A percentile compares a stretch with the other conserved stretches of the same genome.
Conservation (phyloP, 2,329 filamentous ascomycete species). For the Neofusicoccum cordaticola region DNA sequence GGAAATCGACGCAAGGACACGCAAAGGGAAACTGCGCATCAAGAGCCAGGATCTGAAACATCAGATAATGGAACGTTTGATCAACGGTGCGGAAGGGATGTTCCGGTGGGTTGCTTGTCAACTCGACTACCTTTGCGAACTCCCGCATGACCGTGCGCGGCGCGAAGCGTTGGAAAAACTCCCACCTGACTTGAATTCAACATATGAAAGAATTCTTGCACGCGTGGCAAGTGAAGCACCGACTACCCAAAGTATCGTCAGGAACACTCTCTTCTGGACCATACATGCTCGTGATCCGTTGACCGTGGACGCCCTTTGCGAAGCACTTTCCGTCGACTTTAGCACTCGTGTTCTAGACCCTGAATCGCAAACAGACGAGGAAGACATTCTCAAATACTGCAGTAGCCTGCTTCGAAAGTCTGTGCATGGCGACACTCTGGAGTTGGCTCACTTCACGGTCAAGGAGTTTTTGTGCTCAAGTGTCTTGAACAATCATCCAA, state of each 20-base stretch:
- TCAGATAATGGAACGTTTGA: background rate
- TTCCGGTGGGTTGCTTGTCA: constrained; percentile 6
- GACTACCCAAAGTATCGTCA: background rate
- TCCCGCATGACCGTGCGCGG: background rate
- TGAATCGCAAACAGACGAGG: background rate
- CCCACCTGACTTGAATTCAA: background rate
- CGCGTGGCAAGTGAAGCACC: background rate
- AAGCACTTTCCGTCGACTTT: background rate
- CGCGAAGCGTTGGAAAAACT: background rate
- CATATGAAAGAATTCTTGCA: background rate
- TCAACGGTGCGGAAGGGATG: background rate
- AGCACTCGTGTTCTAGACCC: background rate
- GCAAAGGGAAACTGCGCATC: background rate
- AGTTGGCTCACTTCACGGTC: background rate
- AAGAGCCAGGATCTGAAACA: background rate
- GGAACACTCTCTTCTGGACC: background rate
- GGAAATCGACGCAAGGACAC: background rate
- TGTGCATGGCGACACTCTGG: background rate
- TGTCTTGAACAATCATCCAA: background rate
- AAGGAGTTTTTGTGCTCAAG: background rate
- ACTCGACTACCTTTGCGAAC: background rate
- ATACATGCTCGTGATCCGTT: accelerated
- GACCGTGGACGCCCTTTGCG: background rate
- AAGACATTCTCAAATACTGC: background rate
- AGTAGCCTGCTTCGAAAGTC: background rate